These are phyloP conservation scores for Nicotiana sylvestris DNA, from an alignment of 257 asterid species.

Conservation along the genomic window DNA sequence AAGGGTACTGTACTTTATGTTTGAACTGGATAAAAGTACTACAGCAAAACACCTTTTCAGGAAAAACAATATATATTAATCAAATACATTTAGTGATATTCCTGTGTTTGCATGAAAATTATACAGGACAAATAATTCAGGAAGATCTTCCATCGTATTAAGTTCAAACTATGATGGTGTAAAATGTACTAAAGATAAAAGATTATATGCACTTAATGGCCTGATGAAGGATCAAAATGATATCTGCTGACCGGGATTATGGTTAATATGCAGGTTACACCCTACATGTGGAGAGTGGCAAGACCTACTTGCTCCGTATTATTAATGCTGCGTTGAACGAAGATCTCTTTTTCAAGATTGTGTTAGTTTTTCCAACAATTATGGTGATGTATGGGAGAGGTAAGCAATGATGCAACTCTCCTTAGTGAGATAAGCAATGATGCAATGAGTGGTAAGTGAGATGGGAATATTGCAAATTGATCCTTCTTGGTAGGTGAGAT, in stretches of 20 bases:
- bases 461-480: too few relatives aligned
- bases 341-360: conserved; percentile 61
- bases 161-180: background rate
- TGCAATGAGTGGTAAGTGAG: too few relatives aligned
- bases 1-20: conserved; percentile 33
- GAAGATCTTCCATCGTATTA: too few relatives aligned
- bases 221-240: background rate
- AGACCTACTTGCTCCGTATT: conserved; percentile 60
- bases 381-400: too few relatives aligned
- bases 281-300: conserved; percentile 56
- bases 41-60: too few relatives aligned
- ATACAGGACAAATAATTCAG: too few relatives aligned
- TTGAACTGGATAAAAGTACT: background rate
- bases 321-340: conserved; percentile 62
- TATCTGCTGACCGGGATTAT: background rate
- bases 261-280: conserved; percentile 34
- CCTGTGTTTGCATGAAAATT: background rate
- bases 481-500: too few relatives aligned
- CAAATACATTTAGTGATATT: background rate
- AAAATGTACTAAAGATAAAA: background rate
- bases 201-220: background rate
- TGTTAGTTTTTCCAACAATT: too few relatives aligned
- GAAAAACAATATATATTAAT: background rate
- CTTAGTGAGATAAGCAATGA: too few relatives aligned
- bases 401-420: too few relatives aligned